These are phyloP conservation scores for Rhizopus arrhizus DNA, from an alignment of 371 early-diverging fungal species.

Conservation along the genomic window DNA sequence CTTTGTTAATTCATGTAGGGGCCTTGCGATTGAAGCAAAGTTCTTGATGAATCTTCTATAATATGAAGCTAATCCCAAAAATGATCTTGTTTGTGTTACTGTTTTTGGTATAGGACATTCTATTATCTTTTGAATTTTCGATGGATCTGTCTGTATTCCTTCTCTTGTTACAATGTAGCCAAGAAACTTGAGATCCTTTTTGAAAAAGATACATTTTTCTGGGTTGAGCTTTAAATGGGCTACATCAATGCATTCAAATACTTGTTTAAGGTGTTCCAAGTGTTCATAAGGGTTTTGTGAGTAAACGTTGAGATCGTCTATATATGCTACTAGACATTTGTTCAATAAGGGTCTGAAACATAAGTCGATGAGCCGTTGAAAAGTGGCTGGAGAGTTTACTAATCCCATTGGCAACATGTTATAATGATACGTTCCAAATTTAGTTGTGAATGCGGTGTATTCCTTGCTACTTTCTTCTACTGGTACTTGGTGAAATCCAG, in stretches of 20 bases:
- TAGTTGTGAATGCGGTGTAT: slow-evolving; percentile 7
- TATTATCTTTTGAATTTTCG: too few species aligned
- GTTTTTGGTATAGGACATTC: too few species aligned
- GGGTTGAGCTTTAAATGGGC: not conserved
- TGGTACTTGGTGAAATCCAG: slow-evolving; percentile 10
- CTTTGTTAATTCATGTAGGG: too few species aligned
- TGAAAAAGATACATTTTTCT: too few species aligned
- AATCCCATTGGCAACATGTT: not conserved
- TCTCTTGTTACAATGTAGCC: too few species aligned
- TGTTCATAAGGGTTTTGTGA: not conserved
- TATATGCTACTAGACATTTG: not conserved
- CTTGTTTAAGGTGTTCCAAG: not conserved
- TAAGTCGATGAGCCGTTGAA: slow-evolving; percentile 7
- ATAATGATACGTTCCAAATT: slow-evolving; percentile 6
- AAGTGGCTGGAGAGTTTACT: not conserved
- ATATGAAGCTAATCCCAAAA: too few species aligned
- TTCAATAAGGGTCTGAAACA: not conserved
- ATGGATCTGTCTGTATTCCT: too few species aligned
- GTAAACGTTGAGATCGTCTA: not conserved
- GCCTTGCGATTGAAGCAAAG: too few species aligned
- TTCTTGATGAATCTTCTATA: too few species aligned
- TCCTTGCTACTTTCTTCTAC: not conserved
- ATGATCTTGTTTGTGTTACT: too few species aligned
- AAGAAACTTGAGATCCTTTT: too few species aligned
- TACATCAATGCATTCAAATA: not conserved